phyloP scores from a whole-genome alignment of 352 stramenopile genomes.

The Phytophthora sansomeana region DNA sequence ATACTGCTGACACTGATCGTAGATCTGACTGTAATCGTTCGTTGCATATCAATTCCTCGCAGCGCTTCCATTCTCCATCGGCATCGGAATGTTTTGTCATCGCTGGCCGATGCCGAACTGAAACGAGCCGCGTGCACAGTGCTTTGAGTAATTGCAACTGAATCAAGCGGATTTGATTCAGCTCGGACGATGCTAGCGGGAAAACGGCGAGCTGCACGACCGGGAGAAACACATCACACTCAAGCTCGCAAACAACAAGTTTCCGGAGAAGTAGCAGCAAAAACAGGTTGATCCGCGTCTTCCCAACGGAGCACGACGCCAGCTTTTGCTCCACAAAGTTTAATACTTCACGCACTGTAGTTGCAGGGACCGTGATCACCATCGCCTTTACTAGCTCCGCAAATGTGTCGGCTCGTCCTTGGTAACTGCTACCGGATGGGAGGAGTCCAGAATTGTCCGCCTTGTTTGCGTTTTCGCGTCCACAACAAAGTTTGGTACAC shows the following conservation, averaged over 20 bases:
- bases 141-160: conserved; percentile 62
- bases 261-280: conserved; percentile 63
- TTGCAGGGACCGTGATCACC: conserved; percentile 30
- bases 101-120: conserved; percentile 21
- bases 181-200: conserved; percentile 38
- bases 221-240: conserved; percentile 36
- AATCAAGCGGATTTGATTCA: conserved; percentile 51
- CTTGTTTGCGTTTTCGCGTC: conserved; percentile 36
- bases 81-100: background rate
- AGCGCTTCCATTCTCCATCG: conserved; percentile 33
- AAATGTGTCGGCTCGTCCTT: conserved; percentile 44
- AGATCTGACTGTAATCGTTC: conserved; percentile 60
- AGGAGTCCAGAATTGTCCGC: background rate
- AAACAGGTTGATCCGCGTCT: conserved; percentile 61
- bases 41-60: conserved; percentile 53
- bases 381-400: conserved; percentile 59
- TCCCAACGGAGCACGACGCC: conserved; percentile 45
- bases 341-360: conserved; percentile 35
- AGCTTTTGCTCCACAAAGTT: conserved; percentile 61
- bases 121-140: conserved; percentile 46
- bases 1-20: conserved; percentile 31
- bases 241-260: conserved; percentile 39
- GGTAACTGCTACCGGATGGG: conserved; percentile 19
- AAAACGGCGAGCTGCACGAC: conserved; percentile 55
- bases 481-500: conserved; percentile 69